Evolutionary conservation across 1,139 yeast species (phyloP), one percentile per base, ranked within the genome.

Genomic region (Insectozyma bohioensis): DNA sequence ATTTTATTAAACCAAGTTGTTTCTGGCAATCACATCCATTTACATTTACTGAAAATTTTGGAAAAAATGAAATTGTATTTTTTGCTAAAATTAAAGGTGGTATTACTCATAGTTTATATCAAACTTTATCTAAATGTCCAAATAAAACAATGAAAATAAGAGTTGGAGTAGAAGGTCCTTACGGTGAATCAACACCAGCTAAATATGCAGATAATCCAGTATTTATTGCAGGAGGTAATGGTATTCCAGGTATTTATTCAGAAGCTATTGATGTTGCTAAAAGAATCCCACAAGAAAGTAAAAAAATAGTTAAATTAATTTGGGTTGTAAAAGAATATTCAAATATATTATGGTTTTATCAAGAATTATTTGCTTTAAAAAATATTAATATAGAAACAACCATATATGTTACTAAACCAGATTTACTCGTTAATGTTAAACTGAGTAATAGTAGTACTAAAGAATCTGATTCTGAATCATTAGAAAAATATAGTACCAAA

Each of bases 1-100:
- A 71, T 41, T 73, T 75, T 47, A 35, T 70, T 22, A 52, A 54
- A 29, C 59, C 59, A 5, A 38, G 51, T n/a, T 58, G 52, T 35
- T 66, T 66, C 43, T 66, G 67, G 67, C 72, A 66, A 42, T 63
- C 70, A 1, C 72, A 66, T 42, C 72, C 72, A 4, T 66, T 66
- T 40, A 61, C 71, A 0, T 61, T 58, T 37, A 52, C 61, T 8
- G 54, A 58, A 29, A 47, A 64, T 3, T n/a, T n/a, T n/a, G 56
- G 47, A 22, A 41, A 47, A 10, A 42, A 52, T 24, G 40, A 48
- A n/a, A 53, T 66, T 17, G 44, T 49, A 3, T 47, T 61, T 18
- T 61, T 54, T 39, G 50, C 56, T 34, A 62, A 61, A 33, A 59
- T 61, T 12, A 66, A 66, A 39, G 61, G 60, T 3, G 72, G 72